Base-by-base conservation (phyloP, 768 basidiomycete species). In the Podaxis pistillaris region DNA sequence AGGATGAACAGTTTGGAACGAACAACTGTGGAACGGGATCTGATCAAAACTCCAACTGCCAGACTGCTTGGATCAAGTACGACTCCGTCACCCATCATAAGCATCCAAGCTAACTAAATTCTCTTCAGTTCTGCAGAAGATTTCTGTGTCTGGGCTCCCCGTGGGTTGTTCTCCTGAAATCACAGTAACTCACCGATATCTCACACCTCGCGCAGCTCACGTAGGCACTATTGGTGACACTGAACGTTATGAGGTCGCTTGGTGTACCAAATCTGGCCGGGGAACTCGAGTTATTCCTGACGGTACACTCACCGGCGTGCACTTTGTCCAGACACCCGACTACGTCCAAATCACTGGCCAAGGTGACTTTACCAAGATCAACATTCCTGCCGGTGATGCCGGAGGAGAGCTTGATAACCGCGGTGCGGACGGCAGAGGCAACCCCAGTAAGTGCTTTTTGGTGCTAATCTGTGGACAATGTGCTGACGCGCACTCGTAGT, bases 321-420 rank as follows among this genome's bases (percentile, higher is more conserved):
- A 93, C 72, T 81, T 86, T 68, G 81, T 91, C 67, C 79, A 78
- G 71, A 89, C 90, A 0, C 79, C 81, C 3, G 80, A 86, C 64
- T 91, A 90, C 68, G 77, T 88, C 17, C 86, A 88, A 70, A 76
- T 77, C 68, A 80, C 78, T 68, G 88, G 90, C 26, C 76, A 82
- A 44, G 89, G 90, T 30, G 84, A 94, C 70, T 79, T 92, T 65
- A 90, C 89, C 24, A 83, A 76, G 64, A 72, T 95, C 69, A 83
- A 91, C 75, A 70, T 94, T 41, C 69, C 70, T 0, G 55, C 68
- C 0, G 76, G 73, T 3, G 93, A 94, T 68, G 75, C 68, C 22
- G 80, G 79, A 30, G 93, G 93, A 58, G 93, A 94, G 71, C 79
- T 91, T 46, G 89, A 92, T 71, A 84, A 88, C 49, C 80, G 86